A percentile compares a stretch with the other conserved stretches of the same genome.
Evolutionary conservation across 1,139 yeast species (phyloP).

Genomic region (Kluyveromyces marxianus): DNA sequence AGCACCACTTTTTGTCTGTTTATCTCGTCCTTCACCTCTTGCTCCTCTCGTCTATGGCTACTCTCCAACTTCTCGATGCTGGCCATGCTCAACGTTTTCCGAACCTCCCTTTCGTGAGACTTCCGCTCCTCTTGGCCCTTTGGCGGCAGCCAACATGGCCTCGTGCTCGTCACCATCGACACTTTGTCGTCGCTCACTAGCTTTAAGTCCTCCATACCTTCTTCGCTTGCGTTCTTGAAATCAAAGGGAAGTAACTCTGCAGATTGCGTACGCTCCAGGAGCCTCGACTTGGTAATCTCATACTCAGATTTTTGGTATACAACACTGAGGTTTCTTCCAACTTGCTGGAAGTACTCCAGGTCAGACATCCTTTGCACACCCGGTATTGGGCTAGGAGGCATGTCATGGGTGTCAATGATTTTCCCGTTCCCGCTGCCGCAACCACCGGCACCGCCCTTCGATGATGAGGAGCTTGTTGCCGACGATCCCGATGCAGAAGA

Average conservation of each 20-base stretch:
- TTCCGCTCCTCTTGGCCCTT: slow-evolving; percentile 35
- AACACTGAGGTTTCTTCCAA: slow-evolving; percentile 36
- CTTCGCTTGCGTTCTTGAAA: slow-evolving; percentile 30
- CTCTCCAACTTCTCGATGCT: slow-evolving; percentile 32
- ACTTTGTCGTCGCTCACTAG: slow-evolving; percentile 41
- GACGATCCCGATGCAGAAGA: background rate
- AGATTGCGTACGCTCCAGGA: slow-evolving; percentile 32
- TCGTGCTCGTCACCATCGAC: slow-evolving; percentile 35
- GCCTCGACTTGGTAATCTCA: slow-evolving; percentile 32
- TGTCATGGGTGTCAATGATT: slow-evolving; percentile 18
- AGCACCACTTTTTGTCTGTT: slow-evolving; percentile 30
- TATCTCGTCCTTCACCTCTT: slow-evolving; percentile 29
- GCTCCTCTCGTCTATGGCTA: slow-evolving; percentile 28
- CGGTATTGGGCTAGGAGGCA: slow-evolving; percentile 37
- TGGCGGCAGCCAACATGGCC: slow-evolving; percentile 49
- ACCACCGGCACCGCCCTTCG: too few relatives aligned
- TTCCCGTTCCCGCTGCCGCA: background rate
- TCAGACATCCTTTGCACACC: slow-evolving; percentile 32
- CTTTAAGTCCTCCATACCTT: slow-evolving; percentile 40
- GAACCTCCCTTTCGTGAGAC: slow-evolving; percentile 38
- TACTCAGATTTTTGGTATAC: slow-evolving; percentile 37
- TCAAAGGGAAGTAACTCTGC: slow-evolving; percentile 32
- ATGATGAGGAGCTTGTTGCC: too few relatives aligned
- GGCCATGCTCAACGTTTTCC: slow-evolving; percentile 34
- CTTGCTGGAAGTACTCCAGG: slow-evolving; percentile 32